Evolutionary conservation across 352 stramenopile species (phyloP), one percentile per base, ranked within the genome.

Genomic region (Elongisporangium prolatum): DNA sequence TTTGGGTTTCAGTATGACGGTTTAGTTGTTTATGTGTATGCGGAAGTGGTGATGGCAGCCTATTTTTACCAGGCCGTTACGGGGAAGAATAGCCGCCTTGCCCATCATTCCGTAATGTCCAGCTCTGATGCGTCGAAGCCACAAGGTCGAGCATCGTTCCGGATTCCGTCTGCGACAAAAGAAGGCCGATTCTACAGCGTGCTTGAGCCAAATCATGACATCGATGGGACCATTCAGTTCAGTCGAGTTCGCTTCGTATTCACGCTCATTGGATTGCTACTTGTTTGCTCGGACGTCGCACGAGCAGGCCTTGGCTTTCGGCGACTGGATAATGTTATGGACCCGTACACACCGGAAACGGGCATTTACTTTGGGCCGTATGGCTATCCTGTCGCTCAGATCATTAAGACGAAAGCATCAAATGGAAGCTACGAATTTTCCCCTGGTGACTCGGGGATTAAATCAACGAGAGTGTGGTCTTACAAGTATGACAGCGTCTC

Each of bases 281-380:
- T 88, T 9, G 56, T 78, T 0, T n/a, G 70, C 24, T 78, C 74
- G 1, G 78, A 88, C 21, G 81, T 88, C 24, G 74, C 74, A 7
- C 74, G 78, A 10, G 75, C 75, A 0, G 75, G 78, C 1, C 57
- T 86, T 11, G 71, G 71, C 0, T 57, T 80, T 8, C 25, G 44
- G 18, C 59, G 55, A 16, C 37, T 78, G 8, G 52, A 51, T 2
- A 73, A 64, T 20, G 81, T 74, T 40, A 44, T 58, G 1, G 9
- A 44, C 17, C 34, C 34, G 11, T 61, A 67, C 9, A 67, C 69
- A 25, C 73, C 75, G 1, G 63, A 56, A 34, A 66, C 65, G 6
- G 62, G 54, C 2, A 59, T 74, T 22, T 68, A 56, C 38, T 88
- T 80, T 38, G 78, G 74, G 16, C 75, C 74, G 8, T 84, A 76